Conservation (phyloP, 352 stramenopile species). For the Phytophthora multivora region DNA sequence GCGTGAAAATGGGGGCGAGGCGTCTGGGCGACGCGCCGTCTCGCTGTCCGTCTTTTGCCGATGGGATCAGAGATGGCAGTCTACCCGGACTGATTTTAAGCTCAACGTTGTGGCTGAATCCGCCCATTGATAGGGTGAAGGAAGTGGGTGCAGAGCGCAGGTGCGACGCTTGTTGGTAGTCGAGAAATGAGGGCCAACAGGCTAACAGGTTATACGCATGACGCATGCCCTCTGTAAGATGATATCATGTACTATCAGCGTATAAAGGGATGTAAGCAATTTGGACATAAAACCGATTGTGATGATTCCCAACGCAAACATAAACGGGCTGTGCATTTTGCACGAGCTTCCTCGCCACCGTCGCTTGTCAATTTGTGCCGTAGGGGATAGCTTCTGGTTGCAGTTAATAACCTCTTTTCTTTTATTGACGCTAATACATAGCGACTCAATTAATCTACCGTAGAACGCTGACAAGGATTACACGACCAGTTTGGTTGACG, state of each 20-base stretch:
- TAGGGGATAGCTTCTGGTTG: too few species aligned
- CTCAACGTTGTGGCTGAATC: background rate
- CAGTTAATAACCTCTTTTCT: too few species aligned
- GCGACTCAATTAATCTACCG: too few species aligned
- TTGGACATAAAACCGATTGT: too few species aligned
- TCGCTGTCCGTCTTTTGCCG: slow-evolving; percentile 5
- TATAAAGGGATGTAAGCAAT: background rate
- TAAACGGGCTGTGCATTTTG: too few species aligned
- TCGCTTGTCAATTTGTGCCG: too few species aligned
- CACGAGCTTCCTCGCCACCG: too few species aligned
- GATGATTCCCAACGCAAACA: too few species aligned
- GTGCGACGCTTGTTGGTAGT: background rate
- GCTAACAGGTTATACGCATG: background rate
- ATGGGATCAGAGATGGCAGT: slow-evolving; percentile 3
- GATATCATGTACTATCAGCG: background rate
- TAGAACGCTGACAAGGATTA: too few species aligned
- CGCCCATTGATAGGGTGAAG: background rate
- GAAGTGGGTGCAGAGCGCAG: background rate
- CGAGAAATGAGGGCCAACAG: background rate
- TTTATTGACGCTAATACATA: too few species aligned
- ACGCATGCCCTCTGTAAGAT: background rate
- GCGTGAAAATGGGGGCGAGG: slow-evolving; percentile 5
- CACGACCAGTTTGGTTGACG: background rate
- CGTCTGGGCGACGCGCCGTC: background rate
- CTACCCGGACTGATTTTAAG: background rate